phyloP scores from a whole-genome alignment of 1,284 basidiomycete genomes.

The Melampsora abietis-canadensis region DNA sequence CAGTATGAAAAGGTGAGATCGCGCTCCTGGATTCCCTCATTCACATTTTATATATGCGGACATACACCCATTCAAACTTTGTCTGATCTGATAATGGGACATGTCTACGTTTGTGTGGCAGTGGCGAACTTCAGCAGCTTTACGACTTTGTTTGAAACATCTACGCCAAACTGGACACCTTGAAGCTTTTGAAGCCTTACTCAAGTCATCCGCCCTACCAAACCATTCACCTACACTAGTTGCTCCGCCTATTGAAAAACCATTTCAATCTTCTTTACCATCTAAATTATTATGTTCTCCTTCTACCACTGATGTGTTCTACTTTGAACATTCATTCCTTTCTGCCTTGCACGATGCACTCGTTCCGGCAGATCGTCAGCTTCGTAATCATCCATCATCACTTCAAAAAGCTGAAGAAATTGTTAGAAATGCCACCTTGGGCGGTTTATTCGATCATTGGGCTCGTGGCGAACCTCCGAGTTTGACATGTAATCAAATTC shows the following conservation, averaged over 20 bases:
- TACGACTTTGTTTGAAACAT: constrained; percentile 60
- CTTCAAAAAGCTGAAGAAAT: constrained; percentile 24
- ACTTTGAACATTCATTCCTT: constrained; percentile 39
- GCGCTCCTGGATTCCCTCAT: neutral
- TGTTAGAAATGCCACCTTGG: constrained; percentile 20
- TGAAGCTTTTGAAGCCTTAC: constrained; percentile 36
- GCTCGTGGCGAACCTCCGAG: constrained; percentile 12
- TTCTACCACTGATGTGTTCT: neutral
- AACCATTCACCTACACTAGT: constrained; percentile 31
- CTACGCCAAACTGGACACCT: constrained; percentile 38
- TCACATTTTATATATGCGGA: neutral
- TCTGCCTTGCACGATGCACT: constrained; percentile 33
- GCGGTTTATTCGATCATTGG: constrained; percentile 36
- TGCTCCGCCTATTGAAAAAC: neutral
- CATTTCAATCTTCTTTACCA: constrained; percentile 2
- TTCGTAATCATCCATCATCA: neutral
- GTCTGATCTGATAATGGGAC: too few species aligned
- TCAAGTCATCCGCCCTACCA: constrained; percentile 22
- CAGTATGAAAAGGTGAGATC: constrained; percentile 28
- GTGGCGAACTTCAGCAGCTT: constrained; percentile 65
- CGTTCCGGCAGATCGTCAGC: constrained; percentile 6
- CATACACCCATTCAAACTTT: neutral
- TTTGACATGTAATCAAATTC: constrained; percentile 36
- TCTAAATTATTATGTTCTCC: neutral
- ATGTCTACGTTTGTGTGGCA: constrained; percentile 49